phyloP scores from a whole-genome alignment of 2,329 filamentous ascomycete species.

The Exophiala mesophila region DNA sequence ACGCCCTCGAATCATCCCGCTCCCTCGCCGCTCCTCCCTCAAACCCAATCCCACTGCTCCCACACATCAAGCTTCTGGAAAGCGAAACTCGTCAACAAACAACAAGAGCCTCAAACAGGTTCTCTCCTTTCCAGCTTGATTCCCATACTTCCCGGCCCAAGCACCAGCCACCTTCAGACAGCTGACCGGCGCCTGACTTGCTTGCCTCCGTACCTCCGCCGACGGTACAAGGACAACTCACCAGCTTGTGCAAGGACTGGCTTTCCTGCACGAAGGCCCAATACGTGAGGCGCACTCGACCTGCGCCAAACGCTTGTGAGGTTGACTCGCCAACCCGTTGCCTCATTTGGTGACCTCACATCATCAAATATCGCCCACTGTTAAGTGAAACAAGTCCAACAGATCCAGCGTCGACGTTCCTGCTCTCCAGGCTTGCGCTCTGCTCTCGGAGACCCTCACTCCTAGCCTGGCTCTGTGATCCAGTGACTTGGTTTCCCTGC shows the following conservation, averaged over 20 bases:
- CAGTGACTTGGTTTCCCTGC: slow-evolving; percentile 41
- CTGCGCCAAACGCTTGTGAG: slow-evolving; percentile 13
- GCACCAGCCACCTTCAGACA: slow-evolving; percentile 41
- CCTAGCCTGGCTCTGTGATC: slow-evolving; percentile 31
- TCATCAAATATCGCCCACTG: slow-evolving; percentile 20
- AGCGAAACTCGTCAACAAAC: slow-evolving; percentile 11
- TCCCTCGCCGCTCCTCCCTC: slow-evolving; percentile 14
- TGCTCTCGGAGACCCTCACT: too few relatives aligned
- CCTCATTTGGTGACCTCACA: slow-evolving; percentile 23
- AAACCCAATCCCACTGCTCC: slow-evolving; percentile 16
- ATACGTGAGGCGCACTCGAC: slow-evolving; percentile 28
- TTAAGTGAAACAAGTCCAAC: slow-evolving; percentile 14
- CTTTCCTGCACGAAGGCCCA: slow-evolving; percentile 43
- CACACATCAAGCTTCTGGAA: slow-evolving; percentile 21
- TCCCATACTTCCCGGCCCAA: slow-evolving; percentile 2
- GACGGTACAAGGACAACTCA: slow-evolving; percentile 40
- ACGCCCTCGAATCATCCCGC: slow-evolving; percentile 22
- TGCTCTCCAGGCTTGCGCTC: slow-evolving; percentile 5
- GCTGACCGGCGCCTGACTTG: slow-evolving; percentile 23
- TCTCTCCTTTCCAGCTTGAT: not conserved
- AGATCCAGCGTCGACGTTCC: slow-evolving; percentile 6
- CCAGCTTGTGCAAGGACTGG: slow-evolving; percentile 31
- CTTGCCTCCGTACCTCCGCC: slow-evolving; percentile 13
- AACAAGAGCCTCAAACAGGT: slow-evolving; percentile 1
- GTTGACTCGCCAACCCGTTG: slow-evolving; percentile 18